Evolutionary conservation across 148 eudicot species (phyloP).

Genomic region (Rhododendron griersonianum): DNA sequence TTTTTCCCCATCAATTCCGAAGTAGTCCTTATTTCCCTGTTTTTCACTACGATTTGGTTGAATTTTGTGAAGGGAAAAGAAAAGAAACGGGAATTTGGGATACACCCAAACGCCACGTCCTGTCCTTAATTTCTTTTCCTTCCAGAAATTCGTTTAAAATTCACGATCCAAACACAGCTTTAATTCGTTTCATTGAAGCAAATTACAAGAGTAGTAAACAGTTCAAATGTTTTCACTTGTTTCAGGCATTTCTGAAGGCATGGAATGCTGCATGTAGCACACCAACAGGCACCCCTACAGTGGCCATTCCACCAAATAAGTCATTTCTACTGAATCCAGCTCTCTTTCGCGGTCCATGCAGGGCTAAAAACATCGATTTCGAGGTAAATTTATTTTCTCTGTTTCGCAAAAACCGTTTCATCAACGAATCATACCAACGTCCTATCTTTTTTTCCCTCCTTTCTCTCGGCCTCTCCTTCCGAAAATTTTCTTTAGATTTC

Average conservation of each 20-base stretch:
- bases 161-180: background rate
- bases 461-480: background rate
- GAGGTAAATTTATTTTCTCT: constrained; percentile 20
- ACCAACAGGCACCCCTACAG: constrained; percentile 15
- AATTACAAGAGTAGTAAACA: background rate
- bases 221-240: background rate
- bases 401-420: background rate
- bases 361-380: constrained; percentile 34
- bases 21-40: too few relatives aligned
- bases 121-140: background rate
- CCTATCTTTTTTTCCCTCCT: background rate
- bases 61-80: background rate
- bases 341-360: constrained; percentile 59
- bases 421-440: background rate
- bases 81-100: background rate
- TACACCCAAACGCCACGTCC: background rate
- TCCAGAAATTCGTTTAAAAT: background rate
- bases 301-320: constrained; percentile 32
- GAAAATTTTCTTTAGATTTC: constrained; percentile 26
- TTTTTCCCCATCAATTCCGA: background rate
- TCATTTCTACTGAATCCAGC: constrained; percentile 44
- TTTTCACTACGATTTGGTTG: background rate
- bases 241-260: constrained; percentile 53
- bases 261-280: constrained; percentile 49
- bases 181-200: background rate